Evolutionary conservation across 1,284 basidiomycete genomes (phyloP).

Genomic region (Amylostereum areolatum): DNA sequence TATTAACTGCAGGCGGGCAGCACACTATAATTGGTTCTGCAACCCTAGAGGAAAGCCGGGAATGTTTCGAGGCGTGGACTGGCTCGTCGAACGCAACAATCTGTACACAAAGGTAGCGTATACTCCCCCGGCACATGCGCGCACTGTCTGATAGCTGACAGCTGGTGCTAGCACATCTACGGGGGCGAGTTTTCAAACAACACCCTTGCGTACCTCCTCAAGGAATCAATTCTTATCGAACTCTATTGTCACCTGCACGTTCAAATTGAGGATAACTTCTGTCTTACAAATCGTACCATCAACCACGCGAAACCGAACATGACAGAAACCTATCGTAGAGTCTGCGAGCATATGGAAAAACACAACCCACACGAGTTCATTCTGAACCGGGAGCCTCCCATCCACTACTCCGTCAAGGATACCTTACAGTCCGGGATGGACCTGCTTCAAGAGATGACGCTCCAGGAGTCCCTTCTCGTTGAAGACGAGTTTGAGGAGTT

Average conservation of each 20-base stretch:
- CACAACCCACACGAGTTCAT: neutral
- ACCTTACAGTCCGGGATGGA: neutral
- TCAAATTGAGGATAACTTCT: conserved; percentile 16
- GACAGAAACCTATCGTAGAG: conserved; percentile 8
- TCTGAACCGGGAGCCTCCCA: neutral
- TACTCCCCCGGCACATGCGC: too few species aligned
- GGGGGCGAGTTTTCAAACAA: conserved; percentile 13
- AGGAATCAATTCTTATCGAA: conserved; percentile 16
- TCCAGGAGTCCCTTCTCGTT: too few species aligned
- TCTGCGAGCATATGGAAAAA: neutral
- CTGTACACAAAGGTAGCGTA: conserved; percentile 21
- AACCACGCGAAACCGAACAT: conserved; percentile 15
- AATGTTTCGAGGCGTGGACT: conserved; percentile 22
- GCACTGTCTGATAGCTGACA: too few species aligned
- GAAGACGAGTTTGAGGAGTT: too few species aligned
- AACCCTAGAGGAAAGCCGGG: conserved; percentile 22
- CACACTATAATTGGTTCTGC: conserved; percentile 17
- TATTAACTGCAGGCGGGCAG: conserved; percentile 15
- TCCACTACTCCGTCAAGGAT: neutral
- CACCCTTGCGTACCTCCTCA: conserved; percentile 13
- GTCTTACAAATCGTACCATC: conserved; percentile 10
- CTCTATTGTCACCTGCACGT: conserved; percentile 10
- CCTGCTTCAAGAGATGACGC: neutral
- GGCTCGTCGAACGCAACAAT: conserved; percentile 25
- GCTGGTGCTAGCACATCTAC: conserved; percentile 9